phyloP scores from a whole-genome alignment of 2,329 filamentous ascomycete genomes.

The Pseudocercospora crystallina region DNA sequence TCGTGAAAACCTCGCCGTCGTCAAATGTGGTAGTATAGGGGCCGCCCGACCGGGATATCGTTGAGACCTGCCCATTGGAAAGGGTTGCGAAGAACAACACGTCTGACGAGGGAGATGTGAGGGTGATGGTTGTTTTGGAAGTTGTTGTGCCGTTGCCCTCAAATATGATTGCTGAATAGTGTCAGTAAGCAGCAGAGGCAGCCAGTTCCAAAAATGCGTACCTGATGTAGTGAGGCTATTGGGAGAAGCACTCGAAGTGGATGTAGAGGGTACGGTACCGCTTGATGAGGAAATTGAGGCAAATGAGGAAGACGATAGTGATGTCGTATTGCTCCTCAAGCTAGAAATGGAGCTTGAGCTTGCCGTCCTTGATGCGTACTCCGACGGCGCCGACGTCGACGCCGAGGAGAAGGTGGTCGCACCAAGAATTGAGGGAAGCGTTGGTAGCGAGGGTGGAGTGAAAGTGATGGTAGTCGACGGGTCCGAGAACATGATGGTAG shows the following conservation, averaged over 20 bases:
- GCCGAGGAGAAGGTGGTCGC: constrained; percentile 14
- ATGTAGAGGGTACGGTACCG: not conserved
- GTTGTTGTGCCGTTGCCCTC: constrained; percentile 21
- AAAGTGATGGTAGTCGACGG: constrained; percentile 11
- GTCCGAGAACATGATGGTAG: constrained; percentile 8
- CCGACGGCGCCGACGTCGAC: not conserved
- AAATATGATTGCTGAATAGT: constrained; percentile 18
- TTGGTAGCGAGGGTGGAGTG: constrained; percentile 12
- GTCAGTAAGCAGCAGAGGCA: constrained; percentile 11
- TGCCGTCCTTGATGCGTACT: not conserved
- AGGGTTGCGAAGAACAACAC: constrained; percentile 28
- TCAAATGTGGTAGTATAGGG: constrained; percentile 30
- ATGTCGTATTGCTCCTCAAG: constrained; percentile 7
- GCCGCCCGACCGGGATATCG: constrained; percentile 22
- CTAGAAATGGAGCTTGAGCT: constrained; percentile 2
- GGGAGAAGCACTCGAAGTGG: not conserved
- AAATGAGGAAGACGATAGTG: constrained; percentile 7
- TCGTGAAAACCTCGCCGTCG: constrained; percentile 25
- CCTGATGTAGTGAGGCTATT: constrained; percentile 28
- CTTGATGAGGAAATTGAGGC: constrained; percentile 9
- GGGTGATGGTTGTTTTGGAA: constrained; percentile 21
- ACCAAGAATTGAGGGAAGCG: constrained; percentile 13
- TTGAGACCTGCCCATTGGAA: constrained; percentile 25
- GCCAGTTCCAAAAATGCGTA: constrained; percentile 7
- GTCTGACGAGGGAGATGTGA: constrained; percentile 14